A percentile compares a stretch with the other conserved stretches of the same genome.
phyloP scores from a whole-genome alignment of 2,329 filamentous ascomycete species.

The Colletotrichum cordylinicola region DNA sequence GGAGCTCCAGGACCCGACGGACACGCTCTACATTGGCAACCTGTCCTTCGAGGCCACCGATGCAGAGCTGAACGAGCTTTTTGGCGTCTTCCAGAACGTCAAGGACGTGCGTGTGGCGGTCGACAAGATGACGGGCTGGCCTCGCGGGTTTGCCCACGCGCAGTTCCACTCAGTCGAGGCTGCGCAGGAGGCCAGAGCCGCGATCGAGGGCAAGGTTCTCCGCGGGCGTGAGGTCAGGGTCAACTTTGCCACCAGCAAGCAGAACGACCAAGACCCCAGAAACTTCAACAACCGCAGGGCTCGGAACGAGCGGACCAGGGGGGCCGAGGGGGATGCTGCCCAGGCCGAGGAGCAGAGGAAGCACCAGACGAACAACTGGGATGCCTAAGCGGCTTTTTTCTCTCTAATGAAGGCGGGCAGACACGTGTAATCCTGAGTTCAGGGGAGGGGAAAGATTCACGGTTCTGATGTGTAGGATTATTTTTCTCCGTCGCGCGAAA shows the following conservation, averaged over 20 bases:
- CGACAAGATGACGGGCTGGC: constrained; percentile 80
- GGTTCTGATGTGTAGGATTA: not conserved
- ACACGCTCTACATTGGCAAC: constrained; percentile 82
- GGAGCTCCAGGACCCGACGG: not conserved
- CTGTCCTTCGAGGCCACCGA: constrained; percentile 88
- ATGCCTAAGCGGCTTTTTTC: not conserved
- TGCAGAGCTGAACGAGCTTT: constrained; percentile 79
- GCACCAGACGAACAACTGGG: constrained; percentile 6
- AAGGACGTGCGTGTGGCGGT: constrained; percentile 82
- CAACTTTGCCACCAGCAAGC: constrained; percentile 58
- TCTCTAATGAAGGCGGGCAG: not conserved
- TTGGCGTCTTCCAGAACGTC: constrained; percentile 73
- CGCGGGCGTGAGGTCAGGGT: constrained; percentile 70
- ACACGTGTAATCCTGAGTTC: not conserved
- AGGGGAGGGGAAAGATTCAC: not conserved
- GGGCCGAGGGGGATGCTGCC: not conserved
- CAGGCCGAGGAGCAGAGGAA: constrained; percentile 21
- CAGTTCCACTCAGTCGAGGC: constrained; percentile 75
- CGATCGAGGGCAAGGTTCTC: constrained; percentile 62
- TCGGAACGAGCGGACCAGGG: not conserved
- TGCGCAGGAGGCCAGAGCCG: constrained; percentile 64
- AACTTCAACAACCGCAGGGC: not conserved
- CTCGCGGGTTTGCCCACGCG: constrained; percentile 83
- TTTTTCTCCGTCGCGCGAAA: not conserved
- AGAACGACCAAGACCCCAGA: not conserved